Base-by-base conservation (phyloP, 805 yeast species). In the Danielia reshetovae region DNA sequence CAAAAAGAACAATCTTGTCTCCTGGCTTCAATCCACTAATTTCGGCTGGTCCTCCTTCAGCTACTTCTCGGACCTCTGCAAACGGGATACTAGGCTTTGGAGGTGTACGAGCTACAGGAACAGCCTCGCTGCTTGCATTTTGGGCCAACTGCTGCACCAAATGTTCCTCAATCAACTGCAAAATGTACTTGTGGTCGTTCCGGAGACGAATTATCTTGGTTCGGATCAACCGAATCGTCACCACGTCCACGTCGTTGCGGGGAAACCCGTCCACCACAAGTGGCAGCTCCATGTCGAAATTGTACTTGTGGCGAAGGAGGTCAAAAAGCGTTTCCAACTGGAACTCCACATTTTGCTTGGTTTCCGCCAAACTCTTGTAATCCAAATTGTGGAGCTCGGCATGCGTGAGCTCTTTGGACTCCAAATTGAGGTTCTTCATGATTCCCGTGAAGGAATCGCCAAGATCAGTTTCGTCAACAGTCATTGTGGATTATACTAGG, bases 191-290 rank as follows among this genome's bases (percentile, higher is more conserved):
- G 43, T 79, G 66, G 57, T 90, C 97, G 50, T 87, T 89, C 38
- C 81, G 67, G 25, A 83, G 62, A 34, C 83, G 65, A 23, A 83
- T 77, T 21, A 89, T 76, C 49, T 72, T 74, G 7, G 78, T 72
- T 39, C 96, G 62, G 1, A 79, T 52, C 7, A 73, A 55, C 34
- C 95, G 63, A 9, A 87, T 67, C 14, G 64, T 51, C 11, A 87
- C 76, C 4, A 90, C 83, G 49, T 90, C 95, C 18, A 90, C 70
- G 51, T 90, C 97, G 12, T 67, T 57, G 27, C 97, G 63, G 1
- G 98, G 98, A 49, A 75, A 90, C 14, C 97, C 96, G 51, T 90
- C 95, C 0, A 82, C 75, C 2, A 85, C 59, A 38, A 90, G 57
- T 0, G 78, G 67, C 1, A 89, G 79, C 16, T 70, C 56, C 85